Evolutionary conservation across 352 stramenopile genomes (phyloP).

Genomic region (Globisporangium abappressorium): DNA sequence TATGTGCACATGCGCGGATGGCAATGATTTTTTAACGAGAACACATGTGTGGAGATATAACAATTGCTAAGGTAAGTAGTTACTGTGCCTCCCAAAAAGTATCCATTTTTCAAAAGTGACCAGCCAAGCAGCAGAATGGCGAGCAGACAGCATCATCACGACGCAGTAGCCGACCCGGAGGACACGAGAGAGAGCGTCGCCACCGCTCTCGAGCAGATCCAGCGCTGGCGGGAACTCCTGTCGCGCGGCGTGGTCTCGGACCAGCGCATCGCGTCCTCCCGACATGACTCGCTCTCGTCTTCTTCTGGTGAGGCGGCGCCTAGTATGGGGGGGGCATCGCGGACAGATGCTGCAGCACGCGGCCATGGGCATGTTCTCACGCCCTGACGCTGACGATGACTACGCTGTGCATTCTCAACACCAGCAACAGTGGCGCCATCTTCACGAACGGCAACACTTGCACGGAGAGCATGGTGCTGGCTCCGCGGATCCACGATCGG

Average conservation of each 20-base stretch:
- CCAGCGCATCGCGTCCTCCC: neutral
- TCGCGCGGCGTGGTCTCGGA: constrained; percentile 13
- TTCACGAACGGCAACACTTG: neutral
- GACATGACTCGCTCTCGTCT: neutral
- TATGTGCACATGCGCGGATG: too few relatives aligned
- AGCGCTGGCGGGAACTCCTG: constrained; percentile 16
- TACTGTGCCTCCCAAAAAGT: too few relatives aligned
- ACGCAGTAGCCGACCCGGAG: neutral
- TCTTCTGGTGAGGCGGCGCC: neutral
- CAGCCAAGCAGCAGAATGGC: neutral
- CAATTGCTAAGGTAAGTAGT: too few relatives aligned
- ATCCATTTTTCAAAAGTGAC: too few relatives aligned
- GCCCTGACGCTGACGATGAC: neutral
- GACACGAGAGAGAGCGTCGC: constrained; percentile 3
- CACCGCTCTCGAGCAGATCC: constrained; percentile 22
- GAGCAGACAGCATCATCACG: neutral
- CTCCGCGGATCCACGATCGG: neutral
- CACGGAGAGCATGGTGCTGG: neutral
- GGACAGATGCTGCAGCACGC: constrained; percentile 8
- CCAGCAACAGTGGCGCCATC: neutral
- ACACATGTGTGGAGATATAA: too few relatives aligned
- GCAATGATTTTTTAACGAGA: too few relatives aligned
- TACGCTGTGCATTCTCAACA: neutral
- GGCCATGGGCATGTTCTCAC: constrained; percentile 1
- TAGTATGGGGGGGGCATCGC: neutral